Percentiles rank a stretch among this genome's conserved stretches.
phyloP scores from a whole-genome alignment of 1,284 basidiomycete genomes.

The Ceratobasidium sp. region DNA sequence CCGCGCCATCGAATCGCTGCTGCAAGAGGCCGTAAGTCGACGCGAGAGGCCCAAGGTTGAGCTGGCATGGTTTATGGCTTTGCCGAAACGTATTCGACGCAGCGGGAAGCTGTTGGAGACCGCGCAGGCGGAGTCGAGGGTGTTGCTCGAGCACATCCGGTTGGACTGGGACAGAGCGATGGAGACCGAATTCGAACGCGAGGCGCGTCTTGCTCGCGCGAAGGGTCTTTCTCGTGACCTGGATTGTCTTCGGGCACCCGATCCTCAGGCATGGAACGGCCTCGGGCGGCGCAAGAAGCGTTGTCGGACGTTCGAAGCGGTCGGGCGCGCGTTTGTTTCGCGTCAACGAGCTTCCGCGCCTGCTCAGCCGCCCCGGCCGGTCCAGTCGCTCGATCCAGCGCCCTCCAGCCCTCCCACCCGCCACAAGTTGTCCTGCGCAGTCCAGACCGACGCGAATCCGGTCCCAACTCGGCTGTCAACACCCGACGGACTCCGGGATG shows the following conservation, averaged over 20 bases:
- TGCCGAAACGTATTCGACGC: slow-evolving; percentile 3
- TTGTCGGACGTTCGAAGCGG: neutral
- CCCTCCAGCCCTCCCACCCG: neutral
- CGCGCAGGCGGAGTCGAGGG: neutral
- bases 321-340: neutral
- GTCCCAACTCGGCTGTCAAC: neutral
- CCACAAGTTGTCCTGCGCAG: too few relatives aligned
- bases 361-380: too few relatives aligned
- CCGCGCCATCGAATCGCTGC: neutral
- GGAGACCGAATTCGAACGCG: neutral
- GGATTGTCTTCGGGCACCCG: neutral
- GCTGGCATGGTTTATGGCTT: neutral
- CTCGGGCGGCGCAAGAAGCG: neutral
- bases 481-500: too few relatives aligned
- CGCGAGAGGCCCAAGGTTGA: neutral
- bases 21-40: neutral
- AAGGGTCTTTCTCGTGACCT: neutral
- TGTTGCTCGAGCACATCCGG: slow-evolving; percentile 5
- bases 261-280: neutral
- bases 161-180: neutral
- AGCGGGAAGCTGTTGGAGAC: neutral
- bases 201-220: neutral
- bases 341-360: neutral
- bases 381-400: neutral
- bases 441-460: neutral